A percentile compares a stretch with the other conserved stretches of the same genome.
Conservation (phyloP, 805 yeast species). For the Lipomyces sp. region DNA sequence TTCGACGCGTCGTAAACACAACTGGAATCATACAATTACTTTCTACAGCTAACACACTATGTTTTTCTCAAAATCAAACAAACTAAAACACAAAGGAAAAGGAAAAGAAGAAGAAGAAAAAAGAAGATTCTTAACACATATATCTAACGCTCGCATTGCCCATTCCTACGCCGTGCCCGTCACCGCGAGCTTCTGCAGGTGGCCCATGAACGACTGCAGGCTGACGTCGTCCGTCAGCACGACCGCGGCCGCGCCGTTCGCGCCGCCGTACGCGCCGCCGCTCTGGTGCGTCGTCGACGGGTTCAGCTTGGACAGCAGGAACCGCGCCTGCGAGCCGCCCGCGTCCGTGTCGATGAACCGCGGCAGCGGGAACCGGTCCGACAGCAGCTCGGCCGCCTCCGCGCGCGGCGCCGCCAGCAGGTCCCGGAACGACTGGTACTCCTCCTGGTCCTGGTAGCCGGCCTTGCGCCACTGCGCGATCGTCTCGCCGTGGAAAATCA, state of each 20-base stretch:
- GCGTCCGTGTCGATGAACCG: slow-evolving; percentile 96
- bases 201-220: slow-evolving; percentile 91
- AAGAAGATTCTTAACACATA: not conserved
- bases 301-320: slow-evolving; percentile 88
- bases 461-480: slow-evolving; percentile 96
- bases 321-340: slow-evolving; percentile 98
- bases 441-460: slow-evolving; percentile 88
- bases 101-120: not conserved
- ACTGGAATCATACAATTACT: too few species aligned
- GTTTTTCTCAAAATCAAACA: too few species aligned
- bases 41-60: too few species aligned
- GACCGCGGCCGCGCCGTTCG: slow-evolving; percentile 60
- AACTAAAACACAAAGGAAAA: too few species aligned
- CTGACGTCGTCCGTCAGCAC: slow-evolving; percentile 96
- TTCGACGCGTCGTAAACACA: too few species aligned
- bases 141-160: not conserved
- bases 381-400: slow-evolving; percentile 87
- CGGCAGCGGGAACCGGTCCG: slow-evolving; percentile 96
- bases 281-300: slow-evolving; percentile 84
- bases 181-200: slow-evolving; percentile 90
- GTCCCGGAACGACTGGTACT: slow-evolving; percentile 80
- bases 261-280: slow-evolving; percentile 46
- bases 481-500: slow-evolving; percentile 91
- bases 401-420: slow-evolving; percentile 83
- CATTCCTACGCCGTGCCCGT: slow-evolving; percentile 30